Evolutionary conservation across 306 rosid species (phyloP).

Genomic region (Castanea crenata): DNA sequence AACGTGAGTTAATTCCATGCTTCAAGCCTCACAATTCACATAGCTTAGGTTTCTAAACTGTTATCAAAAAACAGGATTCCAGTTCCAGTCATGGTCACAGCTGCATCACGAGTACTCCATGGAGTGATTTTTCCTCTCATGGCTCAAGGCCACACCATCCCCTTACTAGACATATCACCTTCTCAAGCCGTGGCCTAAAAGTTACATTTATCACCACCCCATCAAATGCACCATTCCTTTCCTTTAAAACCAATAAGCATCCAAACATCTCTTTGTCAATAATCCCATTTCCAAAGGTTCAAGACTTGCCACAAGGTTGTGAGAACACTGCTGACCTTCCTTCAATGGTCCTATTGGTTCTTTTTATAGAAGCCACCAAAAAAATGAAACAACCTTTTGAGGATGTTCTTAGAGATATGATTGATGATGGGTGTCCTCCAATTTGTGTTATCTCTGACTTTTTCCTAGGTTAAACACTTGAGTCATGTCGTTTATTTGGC

Average conservation of each 20-base stretch:
- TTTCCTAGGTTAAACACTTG: slow-evolving; percentile 24
- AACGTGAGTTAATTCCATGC: too few species aligned
- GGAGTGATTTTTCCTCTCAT: slow-evolving; percentile 25
- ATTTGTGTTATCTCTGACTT: slow-evolving; percentile 29
- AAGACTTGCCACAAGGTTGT: slow-evolving; percentile 20
- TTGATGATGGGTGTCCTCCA: neutral
- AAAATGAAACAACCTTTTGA: slow-evolving; percentile 12
- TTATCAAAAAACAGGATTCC: too few species aligned
- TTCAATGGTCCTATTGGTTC: neutral
- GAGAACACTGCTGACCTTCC: slow-evolving; percentile 25
- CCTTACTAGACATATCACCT: slow-evolving; percentile 23
- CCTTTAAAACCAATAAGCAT: neutral
- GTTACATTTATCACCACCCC: slow-evolving; percentile 28
- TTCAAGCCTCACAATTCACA: too few species aligned
- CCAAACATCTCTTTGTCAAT: slow-evolving; percentile 4
- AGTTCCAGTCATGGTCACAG: neutral
- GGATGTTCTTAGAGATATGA: slow-evolving; percentile 9
- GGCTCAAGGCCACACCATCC: slow-evolving; percentile 34
- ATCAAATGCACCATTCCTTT: slow-evolving; percentile 16
- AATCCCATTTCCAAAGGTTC: slow-evolving; percentile 20
- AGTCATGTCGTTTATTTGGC: slow-evolving; percentile 1
- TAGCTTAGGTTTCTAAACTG: too few species aligned
- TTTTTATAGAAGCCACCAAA: slow-evolving; percentile 20
- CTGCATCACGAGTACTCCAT: slow-evolving; percentile 3
- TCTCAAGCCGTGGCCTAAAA: slow-evolving; percentile 8